Percentiles rank a stretch among this genome's conserved stretches.
Conservation (phyloP, 2,329 filamentous ascomycete species). For the Salinomyces thailandicus region DNA sequence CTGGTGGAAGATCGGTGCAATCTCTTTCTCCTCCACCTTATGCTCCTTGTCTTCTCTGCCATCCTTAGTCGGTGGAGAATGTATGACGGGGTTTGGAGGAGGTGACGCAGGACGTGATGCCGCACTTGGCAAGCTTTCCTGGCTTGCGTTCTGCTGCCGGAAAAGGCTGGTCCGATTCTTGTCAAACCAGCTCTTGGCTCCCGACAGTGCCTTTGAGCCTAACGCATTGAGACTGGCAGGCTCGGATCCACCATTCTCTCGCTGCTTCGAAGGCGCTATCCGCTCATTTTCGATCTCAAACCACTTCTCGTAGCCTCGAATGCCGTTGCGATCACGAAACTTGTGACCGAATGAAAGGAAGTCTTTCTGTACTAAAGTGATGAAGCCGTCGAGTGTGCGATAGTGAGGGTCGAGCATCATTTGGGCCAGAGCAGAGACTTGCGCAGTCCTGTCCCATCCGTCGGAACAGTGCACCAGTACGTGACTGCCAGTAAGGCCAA, state of each 20-base stretch:
- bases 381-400: constrained; percentile 86
- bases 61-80: constrained; percentile 33
- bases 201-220: constrained; percentile 54
- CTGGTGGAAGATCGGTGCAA: constrained; percentile 93
- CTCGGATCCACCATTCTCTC: constrained; percentile 37
- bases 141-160: constrained; percentile 44
- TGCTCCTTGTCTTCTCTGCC: constrained; percentile 47
- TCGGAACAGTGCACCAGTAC: constrained; percentile 97
- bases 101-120: constrained; percentile 21
- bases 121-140: constrained; percentile 54
- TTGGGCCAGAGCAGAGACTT: constrained; percentile 83
- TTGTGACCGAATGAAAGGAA: constrained; percentile 98
- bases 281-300: constrained; percentile 77
- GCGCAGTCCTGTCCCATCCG: constrained; percentile 94
- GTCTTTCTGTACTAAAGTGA: constrained; percentile 90
- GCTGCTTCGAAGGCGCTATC: constrained; percentile 40
- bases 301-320: constrained; percentile 85
- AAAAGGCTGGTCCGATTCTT: constrained; percentile 41
- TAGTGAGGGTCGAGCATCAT: constrained; percentile 94
- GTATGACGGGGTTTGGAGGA: constrained; percentile 37
- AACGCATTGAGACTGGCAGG: constrained; percentile 40
- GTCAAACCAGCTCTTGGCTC: constrained; percentile 79
- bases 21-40: constrained; percentile 74
- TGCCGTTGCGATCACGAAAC: constrained; percentile 86
- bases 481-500: constrained; percentile 87